Evolutionary conservation across 129 eudicot species (phyloP), one percentile per base, ranked within the genome.

Genomic region (Flaveria brownii): DNA sequence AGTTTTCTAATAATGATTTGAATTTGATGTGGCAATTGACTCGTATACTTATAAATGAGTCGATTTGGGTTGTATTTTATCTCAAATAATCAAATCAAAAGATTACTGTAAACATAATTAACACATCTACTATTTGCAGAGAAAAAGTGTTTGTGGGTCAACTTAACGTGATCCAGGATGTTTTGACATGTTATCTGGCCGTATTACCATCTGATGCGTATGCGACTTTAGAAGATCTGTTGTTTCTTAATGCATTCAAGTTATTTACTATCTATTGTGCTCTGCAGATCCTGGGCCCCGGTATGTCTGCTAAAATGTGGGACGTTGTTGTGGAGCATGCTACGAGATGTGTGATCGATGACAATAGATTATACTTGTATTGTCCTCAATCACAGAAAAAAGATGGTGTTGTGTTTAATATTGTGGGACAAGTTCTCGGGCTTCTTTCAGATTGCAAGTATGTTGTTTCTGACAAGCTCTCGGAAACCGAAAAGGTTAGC

Each of bases 251-350:
- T 36, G 41, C 41, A 36, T 36, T 36, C 9, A 25, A 41, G 57
- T 41, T 43, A 74, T 22, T 42, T 68, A 42, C 57, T 23, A 51
- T 14, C 16, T 25, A 5, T 77, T 56, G 17, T 57, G 20, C 62
- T 0, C 8, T 49, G 63, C 88, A 94, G 98, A 86, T 94, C 68
- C 90, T 94, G 9, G 98, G 98, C 62, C 76, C 93, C 0, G 98
- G 98, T 16, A 94, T 94, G 97, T 88, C 97, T 61, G 42, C 90
- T 17, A 94, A 89, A 78, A 88, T 94, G 97, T 94, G 98, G 98
- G 98, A 91, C 45, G 84, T 82, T 36, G 83, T 90, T 12, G 85
- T 83, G 66, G 98, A 94, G n/a, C 98, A 94, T 78, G 97, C 98
- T 25, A 83, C 73, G 75, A 84, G 93, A 65, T 91, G 97, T 69